Base-by-base conservation (phyloP, 352 stramenopile genomes). In the Globisporangium alternatum region DNA sequence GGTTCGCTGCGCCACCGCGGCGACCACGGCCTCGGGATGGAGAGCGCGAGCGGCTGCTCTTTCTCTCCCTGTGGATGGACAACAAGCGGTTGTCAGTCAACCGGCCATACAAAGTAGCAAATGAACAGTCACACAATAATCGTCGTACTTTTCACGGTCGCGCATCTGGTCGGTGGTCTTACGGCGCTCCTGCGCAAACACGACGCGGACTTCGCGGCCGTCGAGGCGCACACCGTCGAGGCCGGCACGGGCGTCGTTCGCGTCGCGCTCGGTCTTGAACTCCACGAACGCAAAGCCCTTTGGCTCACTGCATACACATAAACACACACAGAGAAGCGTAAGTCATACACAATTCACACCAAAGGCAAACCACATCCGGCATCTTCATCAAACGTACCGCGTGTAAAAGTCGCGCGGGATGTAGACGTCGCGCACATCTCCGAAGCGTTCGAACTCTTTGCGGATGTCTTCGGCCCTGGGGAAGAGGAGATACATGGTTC, bases 251-350 rank as follows among this genome's bases (percentile, higher is more conserved):
- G 95, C 95, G 56, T 97, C 91, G 25, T 93, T 80, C 6, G 95
- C 95, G 60, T 97, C 91, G 55, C 88, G 86, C n/a, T 96, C 89
- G 47, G 81, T 96, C 61, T 90, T 86, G 76, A 98, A 98, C 70
- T 98, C 95, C 65, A 98, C 93, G 64, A 98, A 98, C 0, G 95
- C 93, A 82, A 98, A 98, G 22, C 93, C 95, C 72, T 98, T 98
- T n/a, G 91, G 77, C 61, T 98, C 85, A 62, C 85, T 94, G 49
- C n/a, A 39, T 30, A 48, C 22, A 55, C 31, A 35, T 15, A 62
- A 66, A 44, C 19, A 35, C 6, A 33, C 19, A 30, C 28, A 45
- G 3, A 45, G 17, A 31, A 44, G 52, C 19, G 25, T 47, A 2
- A 55, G 43, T 1, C 8, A 13, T 7, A 21, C 54, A 33, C 25